Base-by-base conservation (phyloP, 1,139 yeast genomes). In the Diutina siamensis region DNA sequence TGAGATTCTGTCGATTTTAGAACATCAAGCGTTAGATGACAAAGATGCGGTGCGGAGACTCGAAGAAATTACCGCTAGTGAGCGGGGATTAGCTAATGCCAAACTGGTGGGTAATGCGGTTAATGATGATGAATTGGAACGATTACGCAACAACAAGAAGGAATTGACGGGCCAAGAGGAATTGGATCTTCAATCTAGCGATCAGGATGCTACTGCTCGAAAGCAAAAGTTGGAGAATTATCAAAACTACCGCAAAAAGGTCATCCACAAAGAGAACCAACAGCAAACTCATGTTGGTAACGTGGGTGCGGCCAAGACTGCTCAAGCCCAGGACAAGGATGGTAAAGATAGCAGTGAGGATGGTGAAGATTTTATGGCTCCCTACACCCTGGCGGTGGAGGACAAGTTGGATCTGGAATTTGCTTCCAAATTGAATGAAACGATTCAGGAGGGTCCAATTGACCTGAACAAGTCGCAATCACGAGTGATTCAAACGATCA, bases 361-460 rank as follows among this genome's bases (percentile, higher is more conserved):
- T 10, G 57, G 52, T 31, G 60, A 62, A 33, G 70, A 63, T 44
- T 71, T 70, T 49, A 62, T 70, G 69, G 70, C 74, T 20, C 88
- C 88, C 1, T 83, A 83, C 57, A 81, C 89, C 1, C 75, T 83
- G 4, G 88, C 83, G 33, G 73, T 72, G 33, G 92, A 83, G 60
- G 86, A 80, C 56, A 74, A 75, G 51, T 67, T 75, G 48, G 89
- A 83, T 57, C 72, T 78, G 27, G 80, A 76, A 53, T 69, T 80
- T 53, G 88, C 88, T 0, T 75, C 72, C 27, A 63, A 68, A 48
- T 65, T 83, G 53, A 79, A 79, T 52, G 76, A 73, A 50, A 73
- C 78, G 18, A 76, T 81, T 47, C 69, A 71, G 47, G 73, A 82
- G 57, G 75, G 87, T 33, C 79, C 77, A 50, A 64, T 80, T 44